Conservation (phyloP, 2,329 filamentous ascomycete species). For the Ascochyta koolunga region DNA sequence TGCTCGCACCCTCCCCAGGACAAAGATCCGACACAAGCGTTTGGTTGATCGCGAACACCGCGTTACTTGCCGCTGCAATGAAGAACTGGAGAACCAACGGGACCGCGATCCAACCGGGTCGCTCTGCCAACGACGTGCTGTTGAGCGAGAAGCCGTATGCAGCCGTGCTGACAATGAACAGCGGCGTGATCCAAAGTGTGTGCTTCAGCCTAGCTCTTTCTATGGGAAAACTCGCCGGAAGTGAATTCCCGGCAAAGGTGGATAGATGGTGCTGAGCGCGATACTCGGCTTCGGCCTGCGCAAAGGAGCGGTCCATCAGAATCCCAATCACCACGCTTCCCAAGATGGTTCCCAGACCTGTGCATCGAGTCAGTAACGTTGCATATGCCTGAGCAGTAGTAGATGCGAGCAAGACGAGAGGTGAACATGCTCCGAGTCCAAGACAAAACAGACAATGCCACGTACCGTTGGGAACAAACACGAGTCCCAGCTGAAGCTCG, state of each 20-base stretch:
- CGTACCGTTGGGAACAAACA: constrained; percentile 50
- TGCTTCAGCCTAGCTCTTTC: not conserved
- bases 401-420: too few species aligned
- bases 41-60: constrained; percentile 61
- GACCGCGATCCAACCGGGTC: constrained; percentile 18
- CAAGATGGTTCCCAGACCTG: constrained; percentile 49
- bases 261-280: constrained; percentile 17
- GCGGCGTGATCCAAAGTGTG: not conserved
- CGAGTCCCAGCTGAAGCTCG: constrained; percentile 49
- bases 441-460: not conserved
- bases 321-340: constrained; percentile 52
- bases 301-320: constrained; percentile 52
- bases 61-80: constrained; percentile 44
- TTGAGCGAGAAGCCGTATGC: constrained; percentile 25
- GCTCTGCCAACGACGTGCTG: constrained; percentile 32
- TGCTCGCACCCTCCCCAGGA: constrained; percentile 65
- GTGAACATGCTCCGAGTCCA: too few species aligned
- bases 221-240: not conserved
- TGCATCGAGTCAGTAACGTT: not conserved
- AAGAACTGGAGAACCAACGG: constrained; percentile 33
- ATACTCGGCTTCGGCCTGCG: constrained; percentile 43
- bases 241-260: not conserved
- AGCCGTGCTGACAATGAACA: not conserved
- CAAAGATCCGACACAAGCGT: constrained; percentile 69
- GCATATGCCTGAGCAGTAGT: not conserved